Conservation (phyloP, 441 rosid species). For the Jatropha multifida region DNA sequence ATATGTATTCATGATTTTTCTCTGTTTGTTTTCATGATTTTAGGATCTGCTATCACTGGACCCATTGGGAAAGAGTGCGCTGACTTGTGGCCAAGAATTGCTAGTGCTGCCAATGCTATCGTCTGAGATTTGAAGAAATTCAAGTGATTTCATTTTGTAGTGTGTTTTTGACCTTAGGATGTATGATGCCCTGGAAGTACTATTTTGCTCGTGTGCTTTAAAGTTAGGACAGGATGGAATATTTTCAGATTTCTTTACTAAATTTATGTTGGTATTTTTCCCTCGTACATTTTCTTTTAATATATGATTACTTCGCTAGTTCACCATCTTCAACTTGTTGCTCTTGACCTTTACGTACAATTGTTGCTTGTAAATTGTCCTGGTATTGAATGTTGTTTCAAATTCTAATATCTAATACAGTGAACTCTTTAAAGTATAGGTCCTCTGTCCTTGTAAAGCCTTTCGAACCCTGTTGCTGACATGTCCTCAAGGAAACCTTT, state of each 20-base stretch:
- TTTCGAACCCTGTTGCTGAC: no score
- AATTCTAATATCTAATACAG: no score
- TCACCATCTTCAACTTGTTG: no score
- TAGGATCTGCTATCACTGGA: slow-evolving; percentile 70
- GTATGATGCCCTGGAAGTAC: not conserved
- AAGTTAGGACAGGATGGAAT: slow-evolving; percentile 5
- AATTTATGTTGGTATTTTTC: not conserved
- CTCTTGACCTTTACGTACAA: no score
- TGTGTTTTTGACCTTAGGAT: not conserved
- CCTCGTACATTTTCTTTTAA: no score
- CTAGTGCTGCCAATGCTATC: slow-evolving; percentile 89
- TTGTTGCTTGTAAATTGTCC: no score
- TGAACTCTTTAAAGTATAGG: no score
- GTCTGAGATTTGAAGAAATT: slow-evolving; percentile 35
- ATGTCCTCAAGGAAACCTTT: no score
- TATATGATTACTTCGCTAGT: no score
- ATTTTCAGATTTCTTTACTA: not conserved
- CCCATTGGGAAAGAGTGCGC: slow-evolving; percentile 74
- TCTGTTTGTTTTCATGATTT: not conserved
- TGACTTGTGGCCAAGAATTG: slow-evolving; percentile 72
- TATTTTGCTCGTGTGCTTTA: not conserved
- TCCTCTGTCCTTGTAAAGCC: no score
- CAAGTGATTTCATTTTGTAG: no score
- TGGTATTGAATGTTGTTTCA: no score
- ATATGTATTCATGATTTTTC: not conserved